Evolutionary conservation across 345 rosid species (phyloP), one percentile per base, ranked within the genome.

Genomic region (Arabidopsis thaliana): DNA sequence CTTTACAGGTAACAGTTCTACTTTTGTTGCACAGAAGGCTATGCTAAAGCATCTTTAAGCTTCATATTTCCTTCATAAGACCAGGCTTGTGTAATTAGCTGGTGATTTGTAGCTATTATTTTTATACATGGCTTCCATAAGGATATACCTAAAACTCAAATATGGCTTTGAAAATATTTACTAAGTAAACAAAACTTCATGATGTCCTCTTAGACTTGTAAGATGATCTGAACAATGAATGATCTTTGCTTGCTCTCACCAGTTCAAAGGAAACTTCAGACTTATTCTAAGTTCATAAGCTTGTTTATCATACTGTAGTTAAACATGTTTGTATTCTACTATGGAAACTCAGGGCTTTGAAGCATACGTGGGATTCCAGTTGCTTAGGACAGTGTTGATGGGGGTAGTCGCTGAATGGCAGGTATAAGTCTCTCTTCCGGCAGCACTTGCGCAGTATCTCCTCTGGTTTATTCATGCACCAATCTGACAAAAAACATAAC

Each of bases 401-500:
- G 87, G 97, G 63, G 88, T 89, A 55, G 86, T 84, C 41, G 78
- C 95, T 4, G 98, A 93, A 78, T 96, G 99, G 99, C 99, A 93
- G 98, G 99, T 90, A 72, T 51, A 6, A 4, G 3, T 16, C 16
- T 38, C 32, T 64, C 56, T 49, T 71, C 23, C 22, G 12, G 67
- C 22, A 70, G 71, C 59, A 4, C 38, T 40, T 77, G 23, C 64
- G 67, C 40, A 70, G 38, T 46, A 44, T 56, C 45, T 36, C 0
- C 6, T 34, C 42, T 61, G 50, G 37, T 69, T 7, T 52, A 44
- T 63, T 22, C 50, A 34, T 12, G 0, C 49, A 37, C 37, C 56
- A 32, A 5, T 52, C 6, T 65, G 60, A 20, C 6, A 7, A 14
- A 6, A 16, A 50, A 6, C 5, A 49, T 3, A 50, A 16, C 28